Evolutionary conservation across 805 yeast genomes (phyloP).

Genomic region (Millerozyma miso): DNA sequence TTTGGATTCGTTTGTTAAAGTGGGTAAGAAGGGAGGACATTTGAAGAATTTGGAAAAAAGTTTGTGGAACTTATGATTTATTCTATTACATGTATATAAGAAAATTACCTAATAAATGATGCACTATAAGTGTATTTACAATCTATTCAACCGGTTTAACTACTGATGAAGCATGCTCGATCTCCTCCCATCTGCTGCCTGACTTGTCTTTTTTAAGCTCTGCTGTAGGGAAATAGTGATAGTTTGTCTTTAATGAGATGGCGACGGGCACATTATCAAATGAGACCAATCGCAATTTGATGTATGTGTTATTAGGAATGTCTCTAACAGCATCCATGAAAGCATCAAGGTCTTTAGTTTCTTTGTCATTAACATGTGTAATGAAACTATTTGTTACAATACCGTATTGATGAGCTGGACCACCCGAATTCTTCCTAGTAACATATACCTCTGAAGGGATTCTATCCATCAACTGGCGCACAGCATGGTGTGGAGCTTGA

Average conservation of each 20-base stretch:
- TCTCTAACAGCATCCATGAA: slow-evolving; percentile 63
- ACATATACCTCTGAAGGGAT: slow-evolving; percentile 85
- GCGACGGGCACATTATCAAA: slow-evolving; percentile 88
- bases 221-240: slow-evolving; percentile 80
- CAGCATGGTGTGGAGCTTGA: slow-evolving; percentile 91
- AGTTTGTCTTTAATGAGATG: slow-evolving; percentile 77
- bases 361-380: slow-evolving; percentile 79
- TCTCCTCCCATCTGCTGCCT: slow-evolving; percentile 45
- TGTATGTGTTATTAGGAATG: slow-evolving; percentile 76
- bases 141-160: not conserved
- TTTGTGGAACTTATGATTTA: not conserved
- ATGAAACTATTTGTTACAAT: slow-evolving; percentile 77
- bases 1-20: slow-evolving; percentile 57
- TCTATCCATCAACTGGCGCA: slow-evolving; percentile 72
- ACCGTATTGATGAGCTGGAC: slow-evolving; percentile 83
- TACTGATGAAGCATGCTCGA: slow-evolving; percentile 35
- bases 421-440: slow-evolving; percentile 68
- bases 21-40: slow-evolving; percentile 49
- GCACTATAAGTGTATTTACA: not conserved
- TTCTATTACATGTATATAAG: slow-evolving; percentile 3
- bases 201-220: slow-evolving; percentile 49
- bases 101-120: slow-evolving; percentile 5
- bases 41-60: slow-evolving; percentile 49
- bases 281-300: slow-evolving; percentile 74
- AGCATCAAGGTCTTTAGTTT: slow-evolving; percentile 65